Percentiles rank a stretch among this genome's conserved stretches.
Conservation (phyloP, 192 early-diverging fungal species). For the Rhizoclosmatium sp. region DNA sequence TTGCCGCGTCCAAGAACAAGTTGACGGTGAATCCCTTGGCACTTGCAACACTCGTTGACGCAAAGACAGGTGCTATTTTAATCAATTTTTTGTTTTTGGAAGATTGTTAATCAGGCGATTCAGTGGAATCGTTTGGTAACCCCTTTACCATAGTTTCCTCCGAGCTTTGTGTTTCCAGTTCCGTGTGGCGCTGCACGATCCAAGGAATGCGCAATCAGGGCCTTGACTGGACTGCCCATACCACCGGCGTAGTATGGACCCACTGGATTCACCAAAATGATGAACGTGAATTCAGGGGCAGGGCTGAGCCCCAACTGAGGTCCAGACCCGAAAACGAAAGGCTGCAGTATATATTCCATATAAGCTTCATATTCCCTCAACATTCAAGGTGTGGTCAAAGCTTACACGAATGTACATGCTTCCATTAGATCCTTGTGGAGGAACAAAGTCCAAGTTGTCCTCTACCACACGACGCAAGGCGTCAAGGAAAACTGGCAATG, state of each 20-base stretch:
- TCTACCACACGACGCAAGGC: constrained; percentile 63
- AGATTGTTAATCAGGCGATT: not conserved
- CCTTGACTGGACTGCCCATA: constrained; percentile 67
- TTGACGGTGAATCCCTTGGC: constrained; percentile 72
- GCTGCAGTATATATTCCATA: constrained; percentile 29
- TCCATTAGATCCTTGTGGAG: constrained; percentile 74
- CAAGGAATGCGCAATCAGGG: constrained; percentile 69
- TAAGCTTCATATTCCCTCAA: not conserved
- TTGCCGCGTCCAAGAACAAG: constrained; percentile 75
- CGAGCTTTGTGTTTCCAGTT: constrained; percentile 70
- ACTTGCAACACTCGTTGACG: constrained; percentile 66
- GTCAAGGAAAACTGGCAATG: constrained; percentile 68
- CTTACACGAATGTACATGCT: constrained; percentile 68
- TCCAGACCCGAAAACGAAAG: constrained; percentile 74
- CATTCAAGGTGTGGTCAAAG: not conserved
- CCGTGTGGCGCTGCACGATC: constrained; percentile 69
- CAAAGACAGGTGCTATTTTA: constrained; percentile 54
- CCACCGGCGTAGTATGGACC: constrained; percentile 69
- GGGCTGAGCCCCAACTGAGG: constrained; percentile 67
- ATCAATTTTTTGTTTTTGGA: not conserved
- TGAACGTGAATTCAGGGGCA: constrained; percentile 64
- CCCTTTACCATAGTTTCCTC: constrained; percentile 71
- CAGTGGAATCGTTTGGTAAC: not conserved
- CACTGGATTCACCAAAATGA: constrained; percentile 75
- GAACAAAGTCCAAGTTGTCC: constrained; percentile 76